Evolutionary conservation across 1,284 basidiomycete species (phyloP).

Genomic region (Sanghuangporus weigelae): DNA sequence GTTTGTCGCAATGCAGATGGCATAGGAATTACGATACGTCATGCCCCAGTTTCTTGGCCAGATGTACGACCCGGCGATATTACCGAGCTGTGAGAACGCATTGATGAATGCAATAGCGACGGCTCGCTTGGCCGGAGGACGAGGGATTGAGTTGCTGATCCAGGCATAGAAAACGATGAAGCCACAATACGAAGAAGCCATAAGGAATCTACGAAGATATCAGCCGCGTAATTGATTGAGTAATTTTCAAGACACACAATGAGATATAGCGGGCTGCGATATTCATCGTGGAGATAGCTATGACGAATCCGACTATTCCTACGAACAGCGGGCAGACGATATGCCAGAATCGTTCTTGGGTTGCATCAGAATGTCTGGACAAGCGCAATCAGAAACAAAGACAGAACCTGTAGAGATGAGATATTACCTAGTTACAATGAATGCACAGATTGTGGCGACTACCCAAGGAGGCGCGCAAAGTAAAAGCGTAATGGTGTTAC

Average conservation of each 20-base stretch:
- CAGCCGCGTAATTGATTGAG: not conserved
- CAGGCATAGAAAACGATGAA: slow-evolving; percentile 69
- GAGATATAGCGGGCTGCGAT: slow-evolving; percentile 63
- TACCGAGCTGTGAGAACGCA: slow-evolving; percentile 68
- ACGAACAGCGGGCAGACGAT: slow-evolving; percentile 47
- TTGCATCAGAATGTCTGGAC: slow-evolving; percentile 64
- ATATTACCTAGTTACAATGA: slow-evolving; percentile 41
- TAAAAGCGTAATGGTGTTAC: slow-evolving; percentile 57
- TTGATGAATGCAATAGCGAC: slow-evolving; percentile 73
- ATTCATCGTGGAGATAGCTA: slow-evolving; percentile 69
- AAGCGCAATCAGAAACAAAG: slow-evolving; percentile 19
- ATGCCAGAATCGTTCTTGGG: slow-evolving; percentile 63
- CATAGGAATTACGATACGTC: slow-evolving; percentile 38
- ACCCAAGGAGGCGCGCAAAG: slow-evolving; percentile 77
- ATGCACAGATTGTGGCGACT: slow-evolving; percentile 54
- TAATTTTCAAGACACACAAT: slow-evolving; percentile 39
- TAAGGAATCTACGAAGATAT: slow-evolving; percentile 52
- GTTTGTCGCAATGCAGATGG: slow-evolving; percentile 47
- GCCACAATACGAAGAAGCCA: slow-evolving; percentile 70
- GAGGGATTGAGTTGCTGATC: slow-evolving; percentile 64
- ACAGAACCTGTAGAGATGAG: not conserved
- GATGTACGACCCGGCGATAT: slow-evolving; percentile 66
- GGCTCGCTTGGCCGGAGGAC: slow-evolving; percentile 69
- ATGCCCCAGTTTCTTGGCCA: slow-evolving; percentile 39
- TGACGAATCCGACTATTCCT: slow-evolving; percentile 68